phyloP scores from a whole-genome alignment of 495 filamentous ascomycete genomes.

The Hyaloscypha variabilis region DNA sequence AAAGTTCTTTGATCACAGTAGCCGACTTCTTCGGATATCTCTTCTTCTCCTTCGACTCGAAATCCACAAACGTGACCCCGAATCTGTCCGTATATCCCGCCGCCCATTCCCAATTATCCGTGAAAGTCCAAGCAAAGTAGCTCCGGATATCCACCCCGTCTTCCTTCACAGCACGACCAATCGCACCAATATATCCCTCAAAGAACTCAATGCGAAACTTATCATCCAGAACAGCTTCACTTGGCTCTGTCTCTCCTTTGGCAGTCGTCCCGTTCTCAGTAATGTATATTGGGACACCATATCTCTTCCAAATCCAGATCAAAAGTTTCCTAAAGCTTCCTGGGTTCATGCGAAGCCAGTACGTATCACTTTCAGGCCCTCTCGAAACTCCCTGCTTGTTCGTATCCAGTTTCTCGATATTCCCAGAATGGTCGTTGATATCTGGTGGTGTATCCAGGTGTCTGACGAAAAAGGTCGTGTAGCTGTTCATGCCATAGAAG shows the following conservation, averaged over 20 bases:
- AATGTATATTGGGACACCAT: conserved; percentile 75
- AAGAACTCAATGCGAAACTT: conserved; percentile 76
- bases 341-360: conserved; percentile 70
- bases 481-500: conserved; percentile 85
- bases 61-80: conserved; percentile 76
- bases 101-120: conserved; percentile 71
- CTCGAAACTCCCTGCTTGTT: conserved; percentile 70
- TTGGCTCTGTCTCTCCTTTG: conserved; percentile 73
- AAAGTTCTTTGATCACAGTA: conserved; percentile 16
- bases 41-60: conserved; percentile 48
- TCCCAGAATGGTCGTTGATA: conserved; percentile 66
- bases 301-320: conserved; percentile 77
- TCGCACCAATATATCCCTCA: conserved; percentile 66
- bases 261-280: conserved; percentile 82
- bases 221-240: conserved; percentile 66
- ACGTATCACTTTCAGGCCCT: conserved; percentile 70
- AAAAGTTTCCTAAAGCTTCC: conserved; percentile 75
- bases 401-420: conserved; percentile 66
- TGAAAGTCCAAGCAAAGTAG: conserved; percentile 80
- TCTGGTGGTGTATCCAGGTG: conserved; percentile 61
- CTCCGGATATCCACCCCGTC: conserved; percentile 72
- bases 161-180: conserved; percentile 65
- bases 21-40: conserved; percentile 40
- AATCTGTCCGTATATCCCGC: conserved; percentile 79
- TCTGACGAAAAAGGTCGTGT: conserved; percentile 77